Percentiles rank a stretch among this genome's conserved stretches.
These are phyloP conservation scores for Pyricularia grisea DNA, from an alignment of 2,329 filamentous ascomycete genomes.

Conservation along the genomic window DNA sequence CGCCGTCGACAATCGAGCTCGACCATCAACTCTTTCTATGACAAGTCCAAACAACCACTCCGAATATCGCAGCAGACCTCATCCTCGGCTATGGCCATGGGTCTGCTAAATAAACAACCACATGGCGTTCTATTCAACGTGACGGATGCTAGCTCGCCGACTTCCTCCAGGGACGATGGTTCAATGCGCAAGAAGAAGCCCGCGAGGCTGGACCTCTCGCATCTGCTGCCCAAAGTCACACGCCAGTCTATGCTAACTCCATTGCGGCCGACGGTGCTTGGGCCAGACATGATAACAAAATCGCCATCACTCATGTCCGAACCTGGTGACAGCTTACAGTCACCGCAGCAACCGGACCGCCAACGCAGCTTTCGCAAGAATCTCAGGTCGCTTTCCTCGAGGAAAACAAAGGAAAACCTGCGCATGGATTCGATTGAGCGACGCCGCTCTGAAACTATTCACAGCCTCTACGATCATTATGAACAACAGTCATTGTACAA, in stretches of 20 bases:
- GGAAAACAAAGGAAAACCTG: conserved; percentile 26
- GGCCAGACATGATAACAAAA: conserved; percentile 25
- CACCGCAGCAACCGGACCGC: neutral
- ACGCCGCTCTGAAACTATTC: conserved; percentile 21
- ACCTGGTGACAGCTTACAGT: conserved; percentile 16
- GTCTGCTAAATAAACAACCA: conserved; percentile 33
- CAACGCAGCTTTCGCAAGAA: neutral
- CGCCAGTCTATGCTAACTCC: neutral
- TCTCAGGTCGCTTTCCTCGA: conserved; percentile 15
- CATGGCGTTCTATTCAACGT: conserved; percentile 23
- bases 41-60: conserved; percentile 44
- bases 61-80: conserved; percentile 52
- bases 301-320: conserved; percentile 34
- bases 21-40: conserved; percentile 48
- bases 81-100: conserved; percentile 48
- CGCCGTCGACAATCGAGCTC: conserved; percentile 42
- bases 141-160: conserved; percentile 26
- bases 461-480: conserved; percentile 48
- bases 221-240: conserved; percentile 25
- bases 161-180: conserved; percentile 12
- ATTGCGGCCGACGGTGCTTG: conserved; percentile 17
- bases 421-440: conserved; percentile 9
- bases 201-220: conserved; percentile 37
- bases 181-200: conserved; percentile 36
- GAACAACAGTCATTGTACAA: conserved; percentile 36